Conservation (phyloP, 2,329 filamentous ascomycete genomes). For the Colletotrichum filicis region DNA sequence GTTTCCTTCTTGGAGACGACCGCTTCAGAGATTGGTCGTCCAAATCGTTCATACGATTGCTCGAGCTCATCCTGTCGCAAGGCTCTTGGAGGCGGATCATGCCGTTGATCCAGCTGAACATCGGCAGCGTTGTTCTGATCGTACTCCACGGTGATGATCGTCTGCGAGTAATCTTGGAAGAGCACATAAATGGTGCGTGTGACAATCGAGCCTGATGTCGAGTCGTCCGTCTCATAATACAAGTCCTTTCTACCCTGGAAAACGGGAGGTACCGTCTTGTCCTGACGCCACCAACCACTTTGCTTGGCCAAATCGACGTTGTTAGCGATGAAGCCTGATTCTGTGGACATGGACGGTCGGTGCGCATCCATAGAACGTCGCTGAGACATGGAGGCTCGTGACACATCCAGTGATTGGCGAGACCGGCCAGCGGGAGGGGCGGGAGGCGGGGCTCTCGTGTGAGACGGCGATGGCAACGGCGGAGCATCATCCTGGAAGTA, state of each 20-base stretch:
- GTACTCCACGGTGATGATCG: conserved; percentile 83
- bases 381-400: conserved; percentile 56
- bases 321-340: conserved; percentile 86
- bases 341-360: conserved; percentile 78
- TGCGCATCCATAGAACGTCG: conserved; percentile 78
- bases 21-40: conserved; percentile 78
- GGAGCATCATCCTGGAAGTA: conserved; percentile 54
- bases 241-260: conserved; percentile 88
- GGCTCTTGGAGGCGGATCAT: conserved; percentile 83
- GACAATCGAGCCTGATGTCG: conserved; percentile 75
- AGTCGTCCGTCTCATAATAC: conserved; percentile 84
- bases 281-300: conserved; percentile 88
- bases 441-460: conserved; percentile 30
- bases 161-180: conserved; percentile 97
- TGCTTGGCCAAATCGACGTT: conserved; percentile 83
- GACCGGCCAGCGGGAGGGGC: conserved; percentile 37
- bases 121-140: conserved; percentile 80
- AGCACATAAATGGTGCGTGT: conserved; percentile 88
- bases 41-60: conserved; percentile 83
- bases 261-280: conserved; percentile 81
- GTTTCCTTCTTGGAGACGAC: conserved; percentile 79
- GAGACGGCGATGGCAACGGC: conserved; percentile 52
- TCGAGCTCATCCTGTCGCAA: conserved; percentile 95
- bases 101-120: conserved; percentile 83
- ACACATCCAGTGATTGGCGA: conserved; percentile 74